These are phyloP conservation scores for Aegilops sharonensis DNA, from an alignment of 176 grass and related monocot species.

Conservation along the genomic window DNA sequence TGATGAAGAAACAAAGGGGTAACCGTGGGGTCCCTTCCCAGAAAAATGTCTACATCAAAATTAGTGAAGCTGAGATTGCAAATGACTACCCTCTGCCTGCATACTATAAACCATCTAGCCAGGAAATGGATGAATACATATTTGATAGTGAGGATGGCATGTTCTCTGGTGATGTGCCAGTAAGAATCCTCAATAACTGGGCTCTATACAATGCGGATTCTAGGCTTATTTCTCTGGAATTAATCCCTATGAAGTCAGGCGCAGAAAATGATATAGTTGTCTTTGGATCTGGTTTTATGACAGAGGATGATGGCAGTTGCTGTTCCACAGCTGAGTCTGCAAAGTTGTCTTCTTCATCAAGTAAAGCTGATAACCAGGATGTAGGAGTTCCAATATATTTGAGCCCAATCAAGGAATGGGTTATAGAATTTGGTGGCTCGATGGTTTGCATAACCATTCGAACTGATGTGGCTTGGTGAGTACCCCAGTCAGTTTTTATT, in stretches of 20 bases:
- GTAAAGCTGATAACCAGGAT: constrained; percentile 48
- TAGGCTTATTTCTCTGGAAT: constrained; percentile 87
- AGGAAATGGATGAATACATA: constrained; percentile 99
- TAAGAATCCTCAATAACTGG: constrained; percentile 93
- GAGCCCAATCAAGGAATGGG: constrained; percentile 95
- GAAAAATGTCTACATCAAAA: constrained; percentile 96
- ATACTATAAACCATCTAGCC: constrained; percentile 77
- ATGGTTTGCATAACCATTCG: constrained; percentile 96
- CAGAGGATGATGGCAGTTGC: constrained; percentile 92
- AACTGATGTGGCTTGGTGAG: constrained; percentile 93
- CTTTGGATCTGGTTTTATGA: constrained; percentile 97
- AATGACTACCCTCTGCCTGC: constrained; percentile 96
- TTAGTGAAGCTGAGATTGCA: constrained; percentile 96
- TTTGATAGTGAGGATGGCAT: constrained; percentile 70
- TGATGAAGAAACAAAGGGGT: constrained; percentile 80
- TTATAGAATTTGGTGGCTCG: constrained; percentile 93
- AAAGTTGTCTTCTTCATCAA: constrained; percentile 50
- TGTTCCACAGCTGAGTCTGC: constrained; percentile 56
- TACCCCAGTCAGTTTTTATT: constrained; percentile 1
- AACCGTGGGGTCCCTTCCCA: constrained; percentile 50
- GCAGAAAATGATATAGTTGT: constrained; percentile 89
- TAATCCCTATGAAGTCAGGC: constrained; percentile 89
- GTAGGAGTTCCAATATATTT: constrained; percentile 83
- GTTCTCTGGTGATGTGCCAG: constrained; percentile 77
- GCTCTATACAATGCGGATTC: constrained; percentile 96